Conservation (phyloP, 78 protist genomes). For the Planoprotostelium fungivorum region DNA sequence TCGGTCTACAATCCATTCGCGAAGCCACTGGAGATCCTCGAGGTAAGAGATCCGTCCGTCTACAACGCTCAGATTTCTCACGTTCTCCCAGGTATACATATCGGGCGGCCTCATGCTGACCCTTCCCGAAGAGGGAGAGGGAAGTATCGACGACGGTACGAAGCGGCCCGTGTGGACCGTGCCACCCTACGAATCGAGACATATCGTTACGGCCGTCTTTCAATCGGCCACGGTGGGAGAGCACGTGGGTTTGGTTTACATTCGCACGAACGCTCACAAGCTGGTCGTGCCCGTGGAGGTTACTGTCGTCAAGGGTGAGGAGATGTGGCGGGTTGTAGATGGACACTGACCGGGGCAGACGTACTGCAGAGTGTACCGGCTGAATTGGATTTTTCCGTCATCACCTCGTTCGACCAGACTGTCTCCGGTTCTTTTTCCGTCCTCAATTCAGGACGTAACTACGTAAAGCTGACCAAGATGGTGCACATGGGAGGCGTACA, state of each 20-base stretch:
- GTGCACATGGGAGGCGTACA: neutral
- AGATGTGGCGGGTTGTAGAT: neutral
- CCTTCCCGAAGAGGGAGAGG: neutral
- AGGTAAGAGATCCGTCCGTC: too few relatives aligned
- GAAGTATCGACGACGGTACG: neutral
- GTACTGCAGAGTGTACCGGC: neutral
- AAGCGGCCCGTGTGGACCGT: neutral
- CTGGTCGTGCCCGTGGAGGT: neutral
- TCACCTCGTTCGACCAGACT: neutral
- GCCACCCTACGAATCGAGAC: neutral
- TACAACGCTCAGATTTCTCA: too few relatives aligned
- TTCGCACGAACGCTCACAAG: neutral
- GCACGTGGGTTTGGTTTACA: neutral
- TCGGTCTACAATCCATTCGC: neutral
- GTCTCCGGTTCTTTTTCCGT: neutral
- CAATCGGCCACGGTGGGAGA: neutral
- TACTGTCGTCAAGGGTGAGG: neutral
- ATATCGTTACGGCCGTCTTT: neutral
- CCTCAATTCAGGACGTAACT: neutral
- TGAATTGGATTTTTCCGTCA: neutral
- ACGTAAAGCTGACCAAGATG: neutral
- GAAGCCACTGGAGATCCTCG: neutral
- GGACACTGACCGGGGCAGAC: neutral
- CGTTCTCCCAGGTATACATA: neutral
- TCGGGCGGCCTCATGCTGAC: neutral